Evolutionary conservation across 1,284 basidiomycete species (phyloP).

Genomic region (Cutaneotrichosporon arboriforme): DNA sequence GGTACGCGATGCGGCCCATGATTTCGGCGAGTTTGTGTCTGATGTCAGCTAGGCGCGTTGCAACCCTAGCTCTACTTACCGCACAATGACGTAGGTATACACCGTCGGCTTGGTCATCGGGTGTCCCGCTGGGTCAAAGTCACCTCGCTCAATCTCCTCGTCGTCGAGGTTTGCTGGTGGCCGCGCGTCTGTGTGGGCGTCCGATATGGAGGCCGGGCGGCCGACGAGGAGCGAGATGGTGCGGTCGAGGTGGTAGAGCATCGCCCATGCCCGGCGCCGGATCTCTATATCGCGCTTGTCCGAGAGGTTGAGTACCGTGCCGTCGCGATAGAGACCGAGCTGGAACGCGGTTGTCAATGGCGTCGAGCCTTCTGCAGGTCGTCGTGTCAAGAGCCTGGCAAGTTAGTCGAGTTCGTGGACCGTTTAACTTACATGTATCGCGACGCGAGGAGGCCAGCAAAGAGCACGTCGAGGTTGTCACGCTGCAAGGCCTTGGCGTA

Average conservation of each 20-base stretch:
- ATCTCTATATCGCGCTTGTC: conserved; percentile 50
- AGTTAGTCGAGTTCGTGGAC: conserved; percentile 2
- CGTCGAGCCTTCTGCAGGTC: conserved; percentile 49
- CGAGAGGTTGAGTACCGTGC: conserved; percentile 46
- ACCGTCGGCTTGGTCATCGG: conserved; percentile 46
- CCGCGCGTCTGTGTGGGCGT: conserved; percentile 48
- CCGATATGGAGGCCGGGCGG: conserved; percentile 47
- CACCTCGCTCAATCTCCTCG: conserved; percentile 46
- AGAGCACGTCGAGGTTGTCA: conserved; percentile 49
- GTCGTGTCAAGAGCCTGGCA: conserved; percentile 44
- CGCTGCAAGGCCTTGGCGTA: conserved; percentile 49
- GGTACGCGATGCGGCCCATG: conserved; percentile 49
- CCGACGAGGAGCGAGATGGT: conserved; percentile 49
- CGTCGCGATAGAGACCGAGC: conserved; percentile 49
- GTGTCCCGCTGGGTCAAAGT: conserved; percentile 47
- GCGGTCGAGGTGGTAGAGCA: conserved; percentile 48
- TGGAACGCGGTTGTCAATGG: conserved; percentile 49
- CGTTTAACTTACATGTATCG: conserved; percentile 45
- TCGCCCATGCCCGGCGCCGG: conserved; percentile 47
- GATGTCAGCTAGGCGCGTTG: conserved; percentile 3
- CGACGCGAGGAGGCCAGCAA: conserved; percentile 48
- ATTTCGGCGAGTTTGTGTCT: conserved; percentile 48
- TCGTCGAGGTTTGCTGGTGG: conserved; percentile 49
- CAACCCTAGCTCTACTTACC: conserved; percentile 29
- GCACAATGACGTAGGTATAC: conserved; percentile 48